Conservation (phyloP, 495 filamentous ascomycete genomes). For the Aspergillus egyptiacus region DNA sequence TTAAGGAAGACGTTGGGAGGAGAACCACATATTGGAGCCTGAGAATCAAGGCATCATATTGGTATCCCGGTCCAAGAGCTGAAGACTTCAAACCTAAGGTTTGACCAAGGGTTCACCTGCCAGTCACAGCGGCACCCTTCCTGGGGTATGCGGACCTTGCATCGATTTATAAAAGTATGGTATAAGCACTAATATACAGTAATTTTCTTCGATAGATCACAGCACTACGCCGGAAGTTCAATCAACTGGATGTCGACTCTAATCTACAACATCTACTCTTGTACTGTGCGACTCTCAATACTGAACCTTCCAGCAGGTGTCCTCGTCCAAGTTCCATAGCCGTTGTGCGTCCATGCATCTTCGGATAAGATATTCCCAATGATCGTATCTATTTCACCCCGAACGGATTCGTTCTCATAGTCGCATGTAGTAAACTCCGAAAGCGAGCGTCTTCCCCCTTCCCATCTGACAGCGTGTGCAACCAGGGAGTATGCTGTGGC, state of each 20-base stretch:
- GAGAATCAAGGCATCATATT: conserved; percentile 3
- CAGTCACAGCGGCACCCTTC: too few relatives aligned
- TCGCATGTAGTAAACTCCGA: conserved; percentile 26
- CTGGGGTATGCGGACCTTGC: too few relatives aligned
- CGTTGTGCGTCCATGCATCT: conserved; percentile 28
- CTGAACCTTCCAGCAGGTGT: not conserved
- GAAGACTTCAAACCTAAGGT: not conserved
- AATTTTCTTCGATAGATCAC: not conserved
- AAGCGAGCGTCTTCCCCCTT: conserved; percentile 17
- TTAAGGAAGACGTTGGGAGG: not conserved
- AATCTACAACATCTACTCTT: not conserved
- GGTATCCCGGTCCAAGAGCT: not conserved
- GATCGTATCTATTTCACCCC: conserved; percentile 22
- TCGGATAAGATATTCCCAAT: conserved; percentile 21
- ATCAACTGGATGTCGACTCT: not conserved
- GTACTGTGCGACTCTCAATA: not conserved
- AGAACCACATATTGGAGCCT: conserved; percentile 4
- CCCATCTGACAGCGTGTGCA: conserved; percentile 24
- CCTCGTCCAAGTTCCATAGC: conserved; percentile 24
- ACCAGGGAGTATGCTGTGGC: conserved; percentile 36
- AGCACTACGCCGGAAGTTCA: too few relatives aligned
- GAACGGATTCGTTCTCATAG: conserved; percentile 27
- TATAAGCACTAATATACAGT: not conserved
- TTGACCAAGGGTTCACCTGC: too few relatives aligned
- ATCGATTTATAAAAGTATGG: too few relatives aligned